Evolutionary conservation across 306 rosid genomes (phyloP).

Genomic region (Astragalus glycyphyllos): DNA sequence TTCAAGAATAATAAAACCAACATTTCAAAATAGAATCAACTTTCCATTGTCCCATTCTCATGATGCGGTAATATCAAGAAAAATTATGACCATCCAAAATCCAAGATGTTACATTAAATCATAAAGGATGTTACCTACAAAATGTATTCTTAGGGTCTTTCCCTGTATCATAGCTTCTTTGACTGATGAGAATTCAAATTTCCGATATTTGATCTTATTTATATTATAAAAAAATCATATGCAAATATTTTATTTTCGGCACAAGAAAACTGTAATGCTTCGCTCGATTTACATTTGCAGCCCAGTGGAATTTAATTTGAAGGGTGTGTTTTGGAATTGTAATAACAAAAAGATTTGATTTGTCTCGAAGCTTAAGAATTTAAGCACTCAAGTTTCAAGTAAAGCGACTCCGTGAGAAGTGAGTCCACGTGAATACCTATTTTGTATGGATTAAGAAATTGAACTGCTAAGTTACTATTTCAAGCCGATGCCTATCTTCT

Average conservation of each 20-base stretch:
- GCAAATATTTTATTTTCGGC: not conserved
- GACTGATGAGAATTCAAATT: constrained; percentile 26
- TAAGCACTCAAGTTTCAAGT: not conserved
- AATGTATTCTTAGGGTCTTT: constrained; percentile 9
- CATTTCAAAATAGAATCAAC: constrained; percentile 15
- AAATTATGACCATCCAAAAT: constrained; percentile 28
- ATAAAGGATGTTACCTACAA: constrained; percentile 12
- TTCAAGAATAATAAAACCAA: constrained; percentile 30
- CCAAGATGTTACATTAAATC: constrained; percentile 27
- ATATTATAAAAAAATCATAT: not conserved
- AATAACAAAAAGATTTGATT: not conserved
- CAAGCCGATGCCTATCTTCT: not conserved
- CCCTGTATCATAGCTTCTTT: constrained; percentile 20
- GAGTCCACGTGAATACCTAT: too few species aligned
- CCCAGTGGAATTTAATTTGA: not conserved
- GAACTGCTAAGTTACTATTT: not conserved
- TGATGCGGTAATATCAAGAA: constrained; percentile 15
- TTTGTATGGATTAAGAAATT: not conserved
- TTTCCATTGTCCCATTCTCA: constrained; percentile 3
- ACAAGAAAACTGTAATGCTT: constrained; percentile 18
- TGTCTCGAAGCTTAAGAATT: not conserved
- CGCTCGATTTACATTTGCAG: constrained; percentile 2
- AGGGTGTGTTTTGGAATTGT: not conserved
- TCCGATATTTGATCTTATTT: constrained; percentile 22
- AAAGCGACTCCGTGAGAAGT: not conserved